These are phyloP conservation scores for Phytophthora quininea DNA, from an alignment of 352 stramenopile genomes.

Conservation along the genomic window DNA sequence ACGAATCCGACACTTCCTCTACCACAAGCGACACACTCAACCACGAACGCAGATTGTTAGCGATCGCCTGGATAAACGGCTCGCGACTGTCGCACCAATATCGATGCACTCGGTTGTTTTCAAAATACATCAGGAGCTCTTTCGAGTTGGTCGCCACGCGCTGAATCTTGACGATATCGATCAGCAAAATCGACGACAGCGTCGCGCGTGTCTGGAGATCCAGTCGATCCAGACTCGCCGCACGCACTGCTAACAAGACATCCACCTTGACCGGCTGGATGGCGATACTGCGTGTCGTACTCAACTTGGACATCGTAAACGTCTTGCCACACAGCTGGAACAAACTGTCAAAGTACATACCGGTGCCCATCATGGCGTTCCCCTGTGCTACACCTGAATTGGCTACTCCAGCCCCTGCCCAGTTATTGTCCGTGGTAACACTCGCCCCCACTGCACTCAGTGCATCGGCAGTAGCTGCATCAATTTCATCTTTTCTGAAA, in stretches of 20 bases:
- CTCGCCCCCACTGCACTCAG: slow-evolving; percentile 47
- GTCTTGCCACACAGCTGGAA: slow-evolving; percentile 88
- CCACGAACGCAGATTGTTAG: slow-evolving; percentile 88
- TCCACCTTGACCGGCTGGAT: slow-evolving; percentile 74
- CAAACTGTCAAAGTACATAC: slow-evolving; percentile 89
- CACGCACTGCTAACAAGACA: slow-evolving; percentile 76
- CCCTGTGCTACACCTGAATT: slow-evolving; percentile 4
- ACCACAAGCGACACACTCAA: slow-evolving; percentile 82
- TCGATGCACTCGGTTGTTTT: slow-evolving; percentile 86
- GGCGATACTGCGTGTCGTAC: slow-evolving; percentile 72
- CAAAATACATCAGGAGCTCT: slow-evolving; percentile 82
- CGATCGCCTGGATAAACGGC: slow-evolving; percentile 86
- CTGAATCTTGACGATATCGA: slow-evolving; percentile 91
- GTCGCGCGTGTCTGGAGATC: slow-evolving; percentile 68
- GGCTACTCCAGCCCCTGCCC: slow-evolving; percentile 29
- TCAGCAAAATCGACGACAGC: slow-evolving; percentile 83
- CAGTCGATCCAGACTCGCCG: slow-evolving; percentile 78
- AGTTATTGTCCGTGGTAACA: slow-evolving; percentile 40
- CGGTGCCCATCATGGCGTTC: slow-evolving; percentile 41
- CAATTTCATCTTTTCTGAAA: slow-evolving; percentile 62
- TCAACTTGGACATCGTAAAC: slow-evolving; percentile 87
- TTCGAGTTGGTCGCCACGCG: slow-evolving; percentile 84
- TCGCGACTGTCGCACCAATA: slow-evolving; percentile 88
- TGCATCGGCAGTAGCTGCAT: slow-evolving; percentile 49
- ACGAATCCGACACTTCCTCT: slow-evolving; percentile 84